phyloP scores from a whole-genome alignment of 1,139 yeast species.

The Yamadazyma dushanensis region DNA sequence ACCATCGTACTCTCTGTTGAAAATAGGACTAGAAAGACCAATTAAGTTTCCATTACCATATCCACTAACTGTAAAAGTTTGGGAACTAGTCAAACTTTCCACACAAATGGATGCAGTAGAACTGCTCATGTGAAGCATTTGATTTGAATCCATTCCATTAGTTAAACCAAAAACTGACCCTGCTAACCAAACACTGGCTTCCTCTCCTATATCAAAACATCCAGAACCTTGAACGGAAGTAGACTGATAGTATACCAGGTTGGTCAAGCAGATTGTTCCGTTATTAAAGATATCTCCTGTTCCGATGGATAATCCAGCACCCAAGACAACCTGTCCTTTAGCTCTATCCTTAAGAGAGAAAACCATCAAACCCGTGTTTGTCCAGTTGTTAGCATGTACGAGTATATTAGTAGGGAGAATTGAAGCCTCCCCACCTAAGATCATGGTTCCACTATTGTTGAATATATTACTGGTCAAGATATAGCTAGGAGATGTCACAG shows the following conservation, averaged over 20 bases:
- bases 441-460: constrained; percentile 10
- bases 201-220: constrained; percentile 22
- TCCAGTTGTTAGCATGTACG: constrained; percentile 18
- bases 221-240: constrained; percentile 25
- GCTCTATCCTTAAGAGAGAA: constrained; percentile 19
- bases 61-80: constrained; percentile 24
- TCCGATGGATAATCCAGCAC: constrained; percentile 14
- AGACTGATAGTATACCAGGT: constrained; percentile 21
- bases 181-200: constrained; percentile 21
- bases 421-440: constrained; percentile 11
- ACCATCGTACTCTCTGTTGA: constrained; percentile 11
- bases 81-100: constrained; percentile 16
- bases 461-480: constrained; percentile 20
- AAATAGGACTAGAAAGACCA: constrained; percentile 20
- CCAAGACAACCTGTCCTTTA: constrained; percentile 20
- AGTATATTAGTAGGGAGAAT: constrained; percentile 5
- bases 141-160: constrained; percentile 11
- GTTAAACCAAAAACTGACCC: constrained; percentile 16
- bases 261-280: constrained; percentile 28
- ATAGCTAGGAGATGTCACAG: constrained; percentile 19
- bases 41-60: constrained; percentile 29
- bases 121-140: constrained; percentile 23
- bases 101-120: constrained; percentile 19
- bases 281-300: constrained; percentile 19
- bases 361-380: constrained; percentile 26